Percentiles rank a stretch among this genome's conserved stretches.
Evolutionary conservation across 169 alveolate species (phyloP).

Genomic region (Plasmodium knowlesi): DNA sequence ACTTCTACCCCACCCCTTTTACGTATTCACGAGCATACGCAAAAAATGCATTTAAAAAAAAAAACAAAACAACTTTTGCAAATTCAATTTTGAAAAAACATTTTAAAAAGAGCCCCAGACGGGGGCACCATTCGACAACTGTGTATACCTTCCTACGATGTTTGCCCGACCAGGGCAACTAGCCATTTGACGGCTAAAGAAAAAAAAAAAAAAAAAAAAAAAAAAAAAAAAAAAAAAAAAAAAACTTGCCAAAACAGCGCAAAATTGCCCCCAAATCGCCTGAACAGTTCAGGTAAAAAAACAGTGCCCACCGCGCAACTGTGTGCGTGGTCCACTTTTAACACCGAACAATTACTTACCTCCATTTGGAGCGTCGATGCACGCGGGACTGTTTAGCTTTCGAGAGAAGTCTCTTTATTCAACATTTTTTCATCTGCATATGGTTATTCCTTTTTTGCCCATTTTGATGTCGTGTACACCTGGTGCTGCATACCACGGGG

Average conservation of each 20-base stretch:
- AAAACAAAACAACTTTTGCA: not conserved
- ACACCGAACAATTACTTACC: not conserved
- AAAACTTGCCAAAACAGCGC: not conserved
- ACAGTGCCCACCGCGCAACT: not conserved
- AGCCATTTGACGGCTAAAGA: not conserved
- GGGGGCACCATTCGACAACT: not conserved
- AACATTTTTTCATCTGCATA: not conserved
- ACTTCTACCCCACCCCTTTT: not conserved
- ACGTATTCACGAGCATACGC: not conserved
- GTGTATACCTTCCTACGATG: not conserved
- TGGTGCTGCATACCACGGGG: not conserved
- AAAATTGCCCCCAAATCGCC: not conserved
- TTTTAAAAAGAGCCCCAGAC: not conserved
- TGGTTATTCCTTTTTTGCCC: not conserved
- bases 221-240: too few species aligned
- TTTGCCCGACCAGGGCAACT: not conserved
- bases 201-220: not conserved
- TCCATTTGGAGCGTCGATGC: not conserved
- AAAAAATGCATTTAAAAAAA: not conserved
- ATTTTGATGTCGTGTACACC: not conserved
- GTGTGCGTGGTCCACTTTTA: not conserved
- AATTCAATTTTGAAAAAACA: not conserved
- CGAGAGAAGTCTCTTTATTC: not conserved
- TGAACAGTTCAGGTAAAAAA: constrained; percentile 3
- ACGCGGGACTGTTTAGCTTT: not conserved